Evolutionary conservation across 2,329 filamentous ascomycete genomes (phyloP).

Genomic region (Penicillium sp.): DNA sequence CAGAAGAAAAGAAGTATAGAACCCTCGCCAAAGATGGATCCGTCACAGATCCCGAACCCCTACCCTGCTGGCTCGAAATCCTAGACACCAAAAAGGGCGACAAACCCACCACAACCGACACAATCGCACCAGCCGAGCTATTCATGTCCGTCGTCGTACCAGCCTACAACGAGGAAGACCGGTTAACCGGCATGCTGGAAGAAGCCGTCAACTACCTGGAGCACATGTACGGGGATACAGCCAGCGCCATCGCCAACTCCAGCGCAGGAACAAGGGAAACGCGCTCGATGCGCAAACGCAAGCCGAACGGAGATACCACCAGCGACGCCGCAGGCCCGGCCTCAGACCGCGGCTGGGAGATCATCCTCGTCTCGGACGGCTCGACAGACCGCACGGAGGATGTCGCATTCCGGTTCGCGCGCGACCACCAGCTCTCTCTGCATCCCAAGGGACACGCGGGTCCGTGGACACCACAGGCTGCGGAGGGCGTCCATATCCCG

Average conservation of each 20-base stretch:
- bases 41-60: constrained; percentile 50
- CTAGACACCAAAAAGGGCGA: constrained; percentile 60
- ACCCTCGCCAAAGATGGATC: constrained; percentile 67
- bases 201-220: constrained; percentile 89
- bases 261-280: constrained; percentile 7
- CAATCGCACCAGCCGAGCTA: constrained; percentile 72
- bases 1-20: constrained; percentile 81
- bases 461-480: constrained; percentile 50
- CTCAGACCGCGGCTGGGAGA: constrained; percentile 71
- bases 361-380: constrained; percentile 86
- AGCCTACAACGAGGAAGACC: constrained; percentile 89
- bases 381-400: constrained; percentile 78
- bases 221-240: constrained; percentile 61
- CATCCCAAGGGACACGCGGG: constrained; percentile 45
- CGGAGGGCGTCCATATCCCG: constrained; percentile 54
- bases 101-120: constrained; percentile 57
- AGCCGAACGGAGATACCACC: constrained; percentile 30
- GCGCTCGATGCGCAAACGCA: constrained; percentile 19
- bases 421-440: constrained; percentile 57
- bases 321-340: constrained; percentile 33
- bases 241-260: constrained; percentile 10
- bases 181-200: constrained; percentile 78
- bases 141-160: constrained; percentile 90
- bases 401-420: constrained; percentile 76
- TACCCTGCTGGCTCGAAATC: constrained; percentile 86